phyloP scores from a whole-genome alignment of 1,139 yeast genomes.

The Wickerhamiella infanticola region DNA sequence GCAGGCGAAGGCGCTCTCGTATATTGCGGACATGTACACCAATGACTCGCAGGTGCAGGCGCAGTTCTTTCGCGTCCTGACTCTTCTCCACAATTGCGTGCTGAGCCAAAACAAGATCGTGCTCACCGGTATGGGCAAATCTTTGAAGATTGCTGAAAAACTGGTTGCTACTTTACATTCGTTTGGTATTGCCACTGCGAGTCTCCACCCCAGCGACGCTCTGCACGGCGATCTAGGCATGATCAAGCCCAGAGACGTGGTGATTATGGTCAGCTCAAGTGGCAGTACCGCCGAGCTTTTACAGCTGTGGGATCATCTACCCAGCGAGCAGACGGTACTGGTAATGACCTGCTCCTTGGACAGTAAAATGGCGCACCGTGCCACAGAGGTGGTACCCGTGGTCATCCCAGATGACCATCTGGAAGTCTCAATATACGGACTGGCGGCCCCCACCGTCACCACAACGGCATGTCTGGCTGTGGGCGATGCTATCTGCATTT shows the following conservation, averaged over 20 bases:
- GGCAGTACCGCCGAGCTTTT: conserved; percentile 74
- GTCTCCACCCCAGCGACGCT: conserved; percentile 75
- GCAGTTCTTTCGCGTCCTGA: conserved; percentile 37
- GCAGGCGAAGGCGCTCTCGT: conserved; percentile 33
- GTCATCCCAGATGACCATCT: conserved; percentile 41
- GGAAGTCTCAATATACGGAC: conserved; percentile 57
- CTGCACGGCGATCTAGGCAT: conserved; percentile 82
- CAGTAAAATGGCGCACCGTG: conserved; percentile 32
- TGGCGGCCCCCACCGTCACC: conserved; percentile 80
- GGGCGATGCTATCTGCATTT: conserved; percentile 65
- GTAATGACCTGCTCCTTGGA: conserved; percentile 39
- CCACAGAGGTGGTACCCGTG: conserved; percentile 44
- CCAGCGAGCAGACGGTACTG: conserved; percentile 38
- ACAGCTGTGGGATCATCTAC: conserved; percentile 42
- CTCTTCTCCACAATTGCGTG: conserved; percentile 35
- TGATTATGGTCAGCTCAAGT: conserved; percentile 59
- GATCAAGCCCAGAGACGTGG: conserved; percentile 43
- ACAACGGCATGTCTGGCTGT: conserved; percentile 62
- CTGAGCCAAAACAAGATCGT: conserved; percentile 49
- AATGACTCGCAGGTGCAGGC: conserved; percentile 31
- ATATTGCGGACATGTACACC: conserved; percentile 27
- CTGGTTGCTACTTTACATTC: conserved; percentile 73
- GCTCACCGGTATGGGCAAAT: conserved; percentile 72
- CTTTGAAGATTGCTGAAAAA: conserved; percentile 63
- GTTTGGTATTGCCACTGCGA: conserved; percentile 49